Evolutionary conservation across 1,284 basidiomycete species (phyloP).

Genomic region (Leccinum holopus): DNA sequence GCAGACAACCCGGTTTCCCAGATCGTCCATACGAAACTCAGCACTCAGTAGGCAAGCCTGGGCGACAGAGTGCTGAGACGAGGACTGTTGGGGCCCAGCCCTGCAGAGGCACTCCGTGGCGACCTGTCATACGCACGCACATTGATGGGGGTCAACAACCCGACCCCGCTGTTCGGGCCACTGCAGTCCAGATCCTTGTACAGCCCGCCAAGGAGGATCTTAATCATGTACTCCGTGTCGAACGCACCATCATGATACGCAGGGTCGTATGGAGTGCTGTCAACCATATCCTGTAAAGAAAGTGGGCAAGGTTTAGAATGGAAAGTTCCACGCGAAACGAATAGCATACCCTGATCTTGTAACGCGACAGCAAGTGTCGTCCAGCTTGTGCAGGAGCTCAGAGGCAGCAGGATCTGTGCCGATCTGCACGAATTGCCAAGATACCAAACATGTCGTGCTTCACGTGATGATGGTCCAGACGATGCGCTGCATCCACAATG

Average conservation of each 20-base stretch:
- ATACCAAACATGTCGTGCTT: slow-evolving; percentile 44
- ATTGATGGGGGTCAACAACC: slow-evolving; percentile 14
- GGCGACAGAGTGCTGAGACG: slow-evolving; percentile 16
- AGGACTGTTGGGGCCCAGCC: slow-evolving; percentile 16
- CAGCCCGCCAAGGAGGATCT: slow-evolving; percentile 45
- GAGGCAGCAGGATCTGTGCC: slow-evolving; percentile 32
- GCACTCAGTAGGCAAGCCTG: slow-evolving; percentile 16
- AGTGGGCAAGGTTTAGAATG: neutral
- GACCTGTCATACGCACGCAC: slow-evolving; percentile 15
- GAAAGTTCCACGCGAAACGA: neutral
- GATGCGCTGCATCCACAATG: slow-evolving; percentile 47
- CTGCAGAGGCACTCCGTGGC: slow-evolving; percentile 13
- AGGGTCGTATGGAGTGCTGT: slow-evolving; percentile 42
- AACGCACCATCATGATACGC: slow-evolving; percentile 30
- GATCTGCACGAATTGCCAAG: slow-evolving; percentile 42
- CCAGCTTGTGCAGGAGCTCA: slow-evolving; percentile 43
- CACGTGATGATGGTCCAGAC: slow-evolving; percentile 43
- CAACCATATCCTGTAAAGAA: slow-evolving; percentile 44
- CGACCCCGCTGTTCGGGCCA: slow-evolving; percentile 9
- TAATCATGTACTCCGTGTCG: slow-evolving; percentile 40
- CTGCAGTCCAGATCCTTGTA: slow-evolving; percentile 26
- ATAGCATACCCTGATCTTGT: slow-evolving; percentile 39
- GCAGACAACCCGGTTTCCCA: neutral
- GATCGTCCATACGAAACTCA: neutral
- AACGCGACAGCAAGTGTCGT: slow-evolving; percentile 40